Conservation (phyloP, 768 basidiomycete species). For the Leccinum ochraceum region DNA sequence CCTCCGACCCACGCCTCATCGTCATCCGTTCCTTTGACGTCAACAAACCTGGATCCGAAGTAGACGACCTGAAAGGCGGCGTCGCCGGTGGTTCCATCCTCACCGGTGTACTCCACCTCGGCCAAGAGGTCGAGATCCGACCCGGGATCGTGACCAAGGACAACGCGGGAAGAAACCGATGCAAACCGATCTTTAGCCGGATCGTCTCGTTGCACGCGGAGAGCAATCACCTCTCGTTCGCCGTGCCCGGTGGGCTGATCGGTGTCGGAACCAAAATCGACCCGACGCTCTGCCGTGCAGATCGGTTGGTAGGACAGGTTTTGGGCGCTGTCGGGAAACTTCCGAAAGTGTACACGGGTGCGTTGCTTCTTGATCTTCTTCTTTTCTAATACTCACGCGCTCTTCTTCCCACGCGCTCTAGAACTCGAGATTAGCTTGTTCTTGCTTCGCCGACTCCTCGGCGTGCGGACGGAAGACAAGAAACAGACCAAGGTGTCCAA, state of each 20-base stretch:
- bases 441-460: conserved; percentile 92
- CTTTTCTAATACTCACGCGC: too few species aligned
- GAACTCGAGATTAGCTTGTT: conserved; percentile 93
- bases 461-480: conserved; percentile 98
- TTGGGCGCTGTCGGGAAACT: conserved; percentile 93
- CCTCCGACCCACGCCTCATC: conserved; percentile 88
- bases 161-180: conserved; percentile 81
- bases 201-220: conserved; percentile 95
- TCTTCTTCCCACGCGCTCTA: conserved; percentile 28
- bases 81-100: conserved; percentile 98
- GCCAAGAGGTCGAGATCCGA: conserved; percentile 94
- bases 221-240: conserved; percentile 90
- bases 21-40: conserved; percentile 99
- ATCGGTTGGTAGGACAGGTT: conserved; percentile 96
- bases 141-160: conserved; percentile 98
- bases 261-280: conserved; percentile 98
- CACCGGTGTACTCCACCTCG: conserved; percentile 85
- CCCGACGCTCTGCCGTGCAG: conserved; percentile 95
- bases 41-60: conserved; percentile 97
- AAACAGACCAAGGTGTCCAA: conserved; percentile 97
- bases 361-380: not conserved
- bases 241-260: conserved; percentile 96
- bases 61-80: conserved; percentile 96
- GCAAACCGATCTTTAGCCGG: conserved; percentile 89
- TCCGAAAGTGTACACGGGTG: conserved; percentile 90